Evolutionary conservation across 75 land plant species (phyloP).

Genomic region (Selaginella tamariscina): DNA sequence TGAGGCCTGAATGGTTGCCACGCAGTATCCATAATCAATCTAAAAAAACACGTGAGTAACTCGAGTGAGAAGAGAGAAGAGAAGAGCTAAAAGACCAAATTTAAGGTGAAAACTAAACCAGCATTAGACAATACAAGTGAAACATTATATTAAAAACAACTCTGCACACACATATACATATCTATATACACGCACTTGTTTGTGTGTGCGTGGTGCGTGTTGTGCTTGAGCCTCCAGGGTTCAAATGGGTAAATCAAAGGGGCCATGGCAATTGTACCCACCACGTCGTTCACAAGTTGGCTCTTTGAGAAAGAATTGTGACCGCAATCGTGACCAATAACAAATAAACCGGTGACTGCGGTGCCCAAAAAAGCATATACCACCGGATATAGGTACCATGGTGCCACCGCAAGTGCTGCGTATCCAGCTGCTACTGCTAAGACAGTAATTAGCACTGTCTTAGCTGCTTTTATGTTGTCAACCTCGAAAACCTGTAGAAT

Average conservation of each 20-base stretch:
- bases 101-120: no score
- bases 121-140: no score
- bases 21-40: conserved; percentile 18
- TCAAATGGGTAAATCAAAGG: conserved; percentile 20
- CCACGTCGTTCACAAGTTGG: conserved; percentile 19
- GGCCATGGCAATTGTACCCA: conserved; percentile 12
- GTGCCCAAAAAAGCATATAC: conserved; percentile 17
- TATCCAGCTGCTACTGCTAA: conserved; percentile 9
- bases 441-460: conserved; percentile 14
- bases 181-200: conserved; percentile 20
- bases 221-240: conserved; percentile 22
- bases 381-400: conserved; percentile 16
- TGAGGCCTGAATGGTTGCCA: conserved; percentile 18
- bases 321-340: conserved; percentile 19
- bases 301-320: conserved; percentile 21
- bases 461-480: conserved; percentile 15
- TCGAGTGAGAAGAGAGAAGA: not conserved
- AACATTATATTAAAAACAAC: no score
- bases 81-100: not conserved
- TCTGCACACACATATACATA: no score
- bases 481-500: conserved; percentile 17
- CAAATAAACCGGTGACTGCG: conserved; percentile 16
- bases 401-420: conserved; percentile 14
- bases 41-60: not conserved
- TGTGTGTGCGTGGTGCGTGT: conserved; percentile 19